Conservation (phyloP, 345 rosid genomes). For the Salix caprea region DNA sequence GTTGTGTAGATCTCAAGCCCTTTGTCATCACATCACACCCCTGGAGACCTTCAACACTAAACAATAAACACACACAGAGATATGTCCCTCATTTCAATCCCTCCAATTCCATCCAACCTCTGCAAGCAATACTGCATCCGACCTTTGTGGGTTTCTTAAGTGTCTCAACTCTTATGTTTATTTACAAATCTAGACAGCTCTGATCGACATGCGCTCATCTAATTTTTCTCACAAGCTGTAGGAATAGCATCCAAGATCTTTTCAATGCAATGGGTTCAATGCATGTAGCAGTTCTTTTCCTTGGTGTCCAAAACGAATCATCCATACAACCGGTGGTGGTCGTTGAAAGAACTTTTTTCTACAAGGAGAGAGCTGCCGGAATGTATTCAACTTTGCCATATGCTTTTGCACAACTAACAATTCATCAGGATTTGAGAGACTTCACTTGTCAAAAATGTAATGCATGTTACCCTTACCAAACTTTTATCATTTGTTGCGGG, state of each 20-base stretch:
- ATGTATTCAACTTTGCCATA: constrained; percentile 39
- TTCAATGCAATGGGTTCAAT: constrained; percentile 71
- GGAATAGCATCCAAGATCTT: constrained; percentile 44
- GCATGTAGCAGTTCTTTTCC: constrained; percentile 61
- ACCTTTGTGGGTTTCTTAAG: too few relatives aligned
- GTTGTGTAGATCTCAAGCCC: too few relatives aligned
- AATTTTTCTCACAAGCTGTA: constrained; percentile 15
- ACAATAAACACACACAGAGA: too few relatives aligned
- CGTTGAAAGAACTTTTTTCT: constrained; percentile 68
- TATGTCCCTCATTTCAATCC: too few relatives aligned
- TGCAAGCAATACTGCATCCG: too few relatives aligned
- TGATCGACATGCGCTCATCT: neutral
- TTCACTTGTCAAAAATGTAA: neutral
- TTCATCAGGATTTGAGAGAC: too few relatives aligned
- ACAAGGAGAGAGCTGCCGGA: constrained; percentile 73
- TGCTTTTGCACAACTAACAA: constrained; percentile 35
- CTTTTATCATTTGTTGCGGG: constrained; percentile 24
- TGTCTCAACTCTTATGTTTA: too few relatives aligned
- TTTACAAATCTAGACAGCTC: too few relatives aligned
- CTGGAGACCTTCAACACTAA: too few relatives aligned
- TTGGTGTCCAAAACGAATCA: constrained; percentile 53
- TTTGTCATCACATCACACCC: too few relatives aligned
- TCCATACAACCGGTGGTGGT: constrained; percentile 65
- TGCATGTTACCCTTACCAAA: neutral
- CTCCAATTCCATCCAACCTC: too few relatives aligned